Evolutionary conservation across 1,139 yeast species (phyloP), one percentile per base, ranked within the genome.

Genomic region (Debaryomyces sp.): DNA sequence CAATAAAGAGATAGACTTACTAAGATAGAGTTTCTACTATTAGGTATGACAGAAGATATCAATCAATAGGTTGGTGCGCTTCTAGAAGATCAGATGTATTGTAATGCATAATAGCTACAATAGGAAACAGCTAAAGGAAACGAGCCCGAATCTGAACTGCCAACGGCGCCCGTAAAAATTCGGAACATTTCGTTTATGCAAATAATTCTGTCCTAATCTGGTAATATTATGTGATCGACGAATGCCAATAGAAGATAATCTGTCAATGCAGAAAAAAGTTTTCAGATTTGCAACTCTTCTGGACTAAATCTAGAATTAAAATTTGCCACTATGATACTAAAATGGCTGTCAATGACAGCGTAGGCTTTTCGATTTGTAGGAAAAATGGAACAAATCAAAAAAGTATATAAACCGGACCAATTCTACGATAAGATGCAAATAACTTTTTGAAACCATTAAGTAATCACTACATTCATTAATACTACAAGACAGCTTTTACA

Each of bases 381-480:
- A 23, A 41, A 17, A 30, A 21, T 6, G 17, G n/a, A 6, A 21
- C 12, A 6, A 37, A 10, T 21, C n/a, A 41, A 13, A 30, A 41
- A 41, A 41, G 36, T 41, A 41, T 41, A 41, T 30, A 41, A 41
- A 30, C 24, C 34, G 9, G 34, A 8, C 21, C 17, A 27, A 39
- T 4, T 27, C 34, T 15, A 6, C 15, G 4, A 5, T 2, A 3
- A 29, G 21, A 39, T 30, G 29, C 27, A 30, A 21, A 29, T 30
- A 41, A 21, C 33, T 35, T 29, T 27, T 35, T 36, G 24, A 24
- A 35, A 27, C 34, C 36, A 36, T 38, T 37, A 37, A 34, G 34
- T 30, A 23, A 41, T 30, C 27, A 33, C 36, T 46, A 41, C 46
- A 43, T 38, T 43, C 43, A 38, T 33, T 41, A 38, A 24, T 39